Evolutionary conservation across 2,329 filamentous ascomycete species (phyloP).

Genomic region (Aspergillus glaucus): DNA sequence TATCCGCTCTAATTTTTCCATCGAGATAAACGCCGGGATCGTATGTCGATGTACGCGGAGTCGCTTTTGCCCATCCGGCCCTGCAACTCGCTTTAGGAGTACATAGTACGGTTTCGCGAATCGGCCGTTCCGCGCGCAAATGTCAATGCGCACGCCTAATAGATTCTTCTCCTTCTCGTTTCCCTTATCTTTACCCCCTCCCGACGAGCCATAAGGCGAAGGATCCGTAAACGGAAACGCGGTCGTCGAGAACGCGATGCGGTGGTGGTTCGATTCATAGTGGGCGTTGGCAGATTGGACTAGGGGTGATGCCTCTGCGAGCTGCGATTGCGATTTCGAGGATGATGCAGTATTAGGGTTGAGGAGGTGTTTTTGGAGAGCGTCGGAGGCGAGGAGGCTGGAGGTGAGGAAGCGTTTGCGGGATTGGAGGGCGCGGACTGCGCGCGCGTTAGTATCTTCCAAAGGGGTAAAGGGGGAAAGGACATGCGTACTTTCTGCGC

Average conservation of each 20-base stretch:
- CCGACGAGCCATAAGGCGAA: background rate
- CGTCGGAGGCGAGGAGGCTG: conserved; percentile 36
- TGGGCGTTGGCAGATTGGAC: conserved; percentile 26
- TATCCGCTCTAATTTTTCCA: conserved; percentile 30
- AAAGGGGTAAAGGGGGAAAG: background rate
- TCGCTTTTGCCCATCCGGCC: conserved; percentile 12
- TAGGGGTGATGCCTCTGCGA: conserved; percentile 27
- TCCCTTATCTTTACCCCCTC: conserved; percentile 19
- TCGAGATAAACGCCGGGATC: conserved; percentile 39
- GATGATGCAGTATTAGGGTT: conserved; percentile 4
- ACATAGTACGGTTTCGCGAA: conserved; percentile 41
- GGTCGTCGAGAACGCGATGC: conserved; percentile 40
- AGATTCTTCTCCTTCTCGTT: conserved; percentile 22
- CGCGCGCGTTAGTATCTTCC: conserved; percentile 6
- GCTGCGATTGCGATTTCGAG: conserved; percentile 2
- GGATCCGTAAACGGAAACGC: conserved; percentile 43
- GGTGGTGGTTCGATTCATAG: conserved; percentile 35
- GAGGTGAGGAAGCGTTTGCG: conserved; percentile 35
- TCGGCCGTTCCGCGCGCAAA: conserved; percentile 32
- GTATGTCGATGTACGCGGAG: conserved; percentile 39
- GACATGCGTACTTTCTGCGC: conserved; percentile 32
- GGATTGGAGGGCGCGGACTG: conserved; percentile 35
- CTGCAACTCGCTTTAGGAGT: conserved; percentile 26
- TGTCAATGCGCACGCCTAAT: conserved; percentile 38
- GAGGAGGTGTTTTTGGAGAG: conserved; percentile 25